Base-by-base conservation (phyloP, 2,329 filamentous ascomycete genomes). In the Leptographium radiaticola region DNA sequence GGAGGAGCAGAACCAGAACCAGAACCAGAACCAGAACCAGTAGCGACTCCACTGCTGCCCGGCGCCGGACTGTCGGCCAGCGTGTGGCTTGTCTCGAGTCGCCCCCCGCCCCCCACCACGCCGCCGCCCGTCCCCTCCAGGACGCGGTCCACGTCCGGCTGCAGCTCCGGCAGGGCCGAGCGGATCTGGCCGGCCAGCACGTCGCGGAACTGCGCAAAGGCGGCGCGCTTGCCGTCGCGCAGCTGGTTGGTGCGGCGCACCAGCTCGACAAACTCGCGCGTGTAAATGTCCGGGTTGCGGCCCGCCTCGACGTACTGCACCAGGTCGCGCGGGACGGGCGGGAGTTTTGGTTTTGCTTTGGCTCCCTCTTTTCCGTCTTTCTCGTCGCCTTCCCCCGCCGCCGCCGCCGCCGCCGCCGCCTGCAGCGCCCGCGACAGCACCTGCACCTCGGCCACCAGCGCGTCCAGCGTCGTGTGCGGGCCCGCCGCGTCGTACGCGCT, bases 231-330 rank as follows among this genome's bases (percentile, higher is more conserved):
- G 53, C 83, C 83, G 61, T 76, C 74, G 70, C 83, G 75, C 57
- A 83, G 70, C 72, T 86, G 83, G 69, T 86, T 86, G 43, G 76
- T 73, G 48, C 81, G 72, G 53, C 81, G 71, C 30, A 83, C 81
- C 52, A 83, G 72, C 75, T 86, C 83, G 62, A 86, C 81, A 62
- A 86, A 86, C 70, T 86, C 83, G 62, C 83, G 75, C 53, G 83
- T 86, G 72, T 86, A 86, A 61, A 86, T 86, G 67, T 86, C 83
- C 2, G 83, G 83, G 70, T 86, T 86, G 51, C 83, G 80, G 46
- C 83, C 82, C 63, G 80, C 79, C 66, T 86, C 82, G 61, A 86
- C 82, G 68, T 86, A 86, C 63, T 80, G 72, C 56, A 85, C 73
- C 13, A 86, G 74, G 62, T 84, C 81, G 51, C 75, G 76, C 2